Conservation (phyloP, 1,139 yeast genomes). For the Hanseniaspora uvarum region DNA sequence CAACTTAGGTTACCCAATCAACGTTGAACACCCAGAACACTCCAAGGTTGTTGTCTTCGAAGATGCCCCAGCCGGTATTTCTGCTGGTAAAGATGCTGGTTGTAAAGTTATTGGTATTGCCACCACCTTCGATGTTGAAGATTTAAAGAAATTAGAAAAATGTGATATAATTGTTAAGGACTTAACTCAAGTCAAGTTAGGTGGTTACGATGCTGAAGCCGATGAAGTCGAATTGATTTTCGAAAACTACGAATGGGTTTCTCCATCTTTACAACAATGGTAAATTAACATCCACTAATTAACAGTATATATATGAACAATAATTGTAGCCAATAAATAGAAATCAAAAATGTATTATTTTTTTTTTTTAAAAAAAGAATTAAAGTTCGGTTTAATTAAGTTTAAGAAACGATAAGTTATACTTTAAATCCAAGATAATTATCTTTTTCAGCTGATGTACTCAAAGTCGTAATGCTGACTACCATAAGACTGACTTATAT, state of each 20-base stretch:
- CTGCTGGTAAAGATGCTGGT: conserved; percentile 77
- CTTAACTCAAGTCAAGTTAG: conserved; percentile 42
- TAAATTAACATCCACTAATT: neutral
- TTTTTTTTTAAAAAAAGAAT: too few species aligned
- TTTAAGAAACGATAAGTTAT: too few species aligned
- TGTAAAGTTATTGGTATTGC: conserved; percentile 76
- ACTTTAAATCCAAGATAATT: too few species aligned
- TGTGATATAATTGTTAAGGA: conserved; percentile 74
- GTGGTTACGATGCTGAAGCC: conserved; percentile 30
- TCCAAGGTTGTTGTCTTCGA: conserved; percentile 60
- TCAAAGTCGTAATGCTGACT: too few species aligned
- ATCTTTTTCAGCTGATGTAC: too few species aligned
- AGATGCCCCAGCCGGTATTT: conserved; percentile 79
- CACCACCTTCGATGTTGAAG: conserved; percentile 61
- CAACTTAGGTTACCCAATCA: conserved; percentile 43
- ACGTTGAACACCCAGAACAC: conserved; percentile 30
- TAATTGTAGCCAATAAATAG: neutral
- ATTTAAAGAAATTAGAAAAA: conserved; percentile 55
- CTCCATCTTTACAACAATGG: conserved; percentile 31
- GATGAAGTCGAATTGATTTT: conserved; percentile 33
- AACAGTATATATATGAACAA: neutral
- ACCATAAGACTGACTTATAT: too few species aligned
- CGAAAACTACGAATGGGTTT: conserved; percentile 32
- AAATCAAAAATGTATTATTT: neutral
- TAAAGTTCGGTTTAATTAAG: too few species aligned